These are phyloP conservation scores for Fusarium praegraminearum DNA, from an alignment of 2,329 filamentous ascomycete genomes.

Conservation along the genomic window DNA sequence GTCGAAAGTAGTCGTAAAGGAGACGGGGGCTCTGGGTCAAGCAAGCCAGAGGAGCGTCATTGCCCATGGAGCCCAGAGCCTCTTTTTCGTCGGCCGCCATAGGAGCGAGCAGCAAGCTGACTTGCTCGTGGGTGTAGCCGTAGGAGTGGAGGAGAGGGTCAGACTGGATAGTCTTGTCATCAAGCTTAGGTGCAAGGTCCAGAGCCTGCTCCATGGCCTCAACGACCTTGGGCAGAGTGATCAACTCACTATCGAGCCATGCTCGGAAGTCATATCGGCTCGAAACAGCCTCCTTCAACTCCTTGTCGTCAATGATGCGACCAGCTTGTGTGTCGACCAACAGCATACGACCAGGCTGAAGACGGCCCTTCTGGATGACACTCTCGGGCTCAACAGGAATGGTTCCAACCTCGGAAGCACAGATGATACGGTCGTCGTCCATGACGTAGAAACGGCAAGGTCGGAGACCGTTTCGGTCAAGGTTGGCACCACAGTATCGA, in stretches of 20 bases:
- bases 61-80: slow-evolving; percentile 96
- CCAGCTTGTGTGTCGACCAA: slow-evolving; percentile 90
- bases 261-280: slow-evolving; percentile 86
- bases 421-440: slow-evolving; percentile 96
- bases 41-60: slow-evolving; percentile 92
- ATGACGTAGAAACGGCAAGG: slow-evolving; percentile 98
- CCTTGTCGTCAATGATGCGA: slow-evolving; percentile 92
- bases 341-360: slow-evolving; percentile 96
- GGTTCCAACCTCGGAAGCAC: slow-evolving; percentile 94
- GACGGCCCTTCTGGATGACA: slow-evolving; percentile 90
- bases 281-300: slow-evolving; percentile 91
- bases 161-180: slow-evolving; percentile 79
- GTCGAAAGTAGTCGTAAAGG: slow-evolving; percentile 95
- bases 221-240: slow-evolving; percentile 82
- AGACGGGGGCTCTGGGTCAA: slow-evolving; percentile 89
- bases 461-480: slow-evolving; percentile 93
- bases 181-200: slow-evolving; percentile 75
- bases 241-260: slow-evolving; percentile 88
- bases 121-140: slow-evolving; percentile 95
- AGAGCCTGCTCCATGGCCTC: slow-evolving; percentile 69
- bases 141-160: slow-evolving; percentile 88
- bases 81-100: slow-evolving; percentile 99
- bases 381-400: slow-evolving; percentile 91
- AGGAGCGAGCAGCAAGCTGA: slow-evolving; percentile 88
- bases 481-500: slow-evolving; percentile 94